Evolutionary conservation across 2,329 filamentous ascomycete species (phyloP).

Genomic region (Botrytis aclada): DNA sequence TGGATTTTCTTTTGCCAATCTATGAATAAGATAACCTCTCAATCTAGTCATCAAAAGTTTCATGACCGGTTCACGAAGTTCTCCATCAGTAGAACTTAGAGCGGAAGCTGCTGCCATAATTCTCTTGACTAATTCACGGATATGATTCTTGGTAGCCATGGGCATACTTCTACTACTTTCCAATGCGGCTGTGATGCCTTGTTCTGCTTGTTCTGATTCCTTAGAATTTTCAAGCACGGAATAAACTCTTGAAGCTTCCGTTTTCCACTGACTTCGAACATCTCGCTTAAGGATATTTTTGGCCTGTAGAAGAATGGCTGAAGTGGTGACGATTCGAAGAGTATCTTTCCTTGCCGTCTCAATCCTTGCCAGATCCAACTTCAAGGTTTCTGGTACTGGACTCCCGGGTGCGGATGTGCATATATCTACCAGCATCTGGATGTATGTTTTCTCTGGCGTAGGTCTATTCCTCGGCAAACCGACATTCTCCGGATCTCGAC

Average conservation of each 20-base stretch:
- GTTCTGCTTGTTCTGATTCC: conserved; percentile 47
- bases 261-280: conserved; percentile 73
- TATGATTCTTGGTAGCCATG: conserved; percentile 56
- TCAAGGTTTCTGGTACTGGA: conserved; percentile 69
- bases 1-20: conserved; percentile 59
- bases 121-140: conserved; percentile 56
- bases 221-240: conserved; percentile 60
- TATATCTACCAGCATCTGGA: conserved; percentile 70
- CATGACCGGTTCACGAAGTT: conserved; percentile 53
- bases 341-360: conserved; percentile 54
- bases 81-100: conserved; percentile 27
- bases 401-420: conserved; percentile 63
- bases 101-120: conserved; percentile 43
- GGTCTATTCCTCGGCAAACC: conserved; percentile 61
- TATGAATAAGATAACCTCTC: conserved; percentile 61
- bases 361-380: conserved; percentile 65
- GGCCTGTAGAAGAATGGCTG: conserved; percentile 72
- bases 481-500: conserved; percentile 66
- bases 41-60: conserved; percentile 67
- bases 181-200: conserved; percentile 60
- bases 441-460: conserved; percentile 68
- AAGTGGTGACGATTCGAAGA: conserved; percentile 66
- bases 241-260: conserved; percentile 68
- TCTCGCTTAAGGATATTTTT: conserved; percentile 83
- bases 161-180: conserved; percentile 64